phyloP scores from a whole-genome alignment of 2,329 filamentous ascomycete species.

The Trichoderma koningiopsis region DNA sequence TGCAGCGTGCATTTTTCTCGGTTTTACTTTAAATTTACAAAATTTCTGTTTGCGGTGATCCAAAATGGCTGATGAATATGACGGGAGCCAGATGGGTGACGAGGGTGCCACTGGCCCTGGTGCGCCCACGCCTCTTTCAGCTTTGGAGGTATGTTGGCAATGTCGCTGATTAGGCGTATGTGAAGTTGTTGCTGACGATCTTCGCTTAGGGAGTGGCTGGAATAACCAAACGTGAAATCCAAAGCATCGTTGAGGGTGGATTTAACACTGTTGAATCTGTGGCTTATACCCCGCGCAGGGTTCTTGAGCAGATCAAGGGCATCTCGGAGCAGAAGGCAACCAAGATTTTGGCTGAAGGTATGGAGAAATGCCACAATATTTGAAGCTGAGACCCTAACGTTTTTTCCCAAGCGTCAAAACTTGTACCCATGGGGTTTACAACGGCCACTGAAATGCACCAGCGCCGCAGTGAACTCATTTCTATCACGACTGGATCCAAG shows the following conservation, averaged over 20 bases:
- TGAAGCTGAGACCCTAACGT: neutral
- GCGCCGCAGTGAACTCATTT: constrained; percentile 93
- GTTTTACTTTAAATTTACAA: neutral
- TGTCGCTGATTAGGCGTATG: neutral
- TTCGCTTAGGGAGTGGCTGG: constrained; percentile 73
- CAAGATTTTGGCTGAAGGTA: constrained; percentile 88
- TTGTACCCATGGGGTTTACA: constrained; percentile 98
- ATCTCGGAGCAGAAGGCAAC: constrained; percentile 96
- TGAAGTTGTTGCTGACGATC: neutral
- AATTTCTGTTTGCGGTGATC: neutral
- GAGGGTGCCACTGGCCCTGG: constrained; percentile 80
- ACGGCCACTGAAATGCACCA: constrained; percentile 99
- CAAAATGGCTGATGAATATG: constrained; percentile 58
- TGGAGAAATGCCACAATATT: neutral
- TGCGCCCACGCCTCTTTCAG: constrained; percentile 85
- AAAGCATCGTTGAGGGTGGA: constrained; percentile 86
- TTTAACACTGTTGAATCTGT: constrained; percentile 96
- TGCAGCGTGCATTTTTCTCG: neutral
- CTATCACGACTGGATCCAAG: constrained; percentile 96
- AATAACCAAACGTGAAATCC: constrained; percentile 92
- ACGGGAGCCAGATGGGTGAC: constrained; percentile 67
- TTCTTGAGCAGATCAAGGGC: constrained; percentile 93
- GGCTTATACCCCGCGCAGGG: constrained; percentile 82
- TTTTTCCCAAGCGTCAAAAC: constrained; percentile 71
- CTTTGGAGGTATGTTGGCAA: constrained; percentile 70